Evolutionary conservation across 345 rosid species (phyloP).

Genomic region (Murraya paniculata): DNA sequence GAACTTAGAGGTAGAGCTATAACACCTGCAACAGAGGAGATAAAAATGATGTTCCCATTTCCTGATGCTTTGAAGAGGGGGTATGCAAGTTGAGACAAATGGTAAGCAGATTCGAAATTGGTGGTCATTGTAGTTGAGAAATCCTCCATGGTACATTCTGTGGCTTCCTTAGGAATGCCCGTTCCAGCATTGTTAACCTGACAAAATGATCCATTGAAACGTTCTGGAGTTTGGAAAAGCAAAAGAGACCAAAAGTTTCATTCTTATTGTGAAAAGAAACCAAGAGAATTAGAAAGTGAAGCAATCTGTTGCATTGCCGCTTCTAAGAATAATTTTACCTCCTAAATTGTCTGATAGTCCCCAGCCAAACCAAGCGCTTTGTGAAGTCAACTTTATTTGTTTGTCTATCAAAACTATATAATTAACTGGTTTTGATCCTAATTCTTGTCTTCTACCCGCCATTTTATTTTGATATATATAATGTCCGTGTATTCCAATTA

Average conservation of each 20-base stretch:
- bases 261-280: not conserved
- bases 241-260: too few relatives aligned
- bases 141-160: constrained; percentile 32
- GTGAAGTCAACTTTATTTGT: too few relatives aligned
- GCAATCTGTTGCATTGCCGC: too few relatives aligned
- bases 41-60: constrained; percentile 40
- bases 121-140: constrained; percentile 25
- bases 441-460: too few relatives aligned
- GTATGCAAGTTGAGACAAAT: constrained; percentile 44
- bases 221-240: not conserved
- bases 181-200: constrained; percentile 55
- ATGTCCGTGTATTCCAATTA: too few relatives aligned
- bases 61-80: constrained; percentile 48
- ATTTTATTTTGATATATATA: too few relatives aligned
- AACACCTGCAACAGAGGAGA: constrained; percentile 43
- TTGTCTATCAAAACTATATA: too few relatives aligned
- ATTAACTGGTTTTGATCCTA: too few relatives aligned
- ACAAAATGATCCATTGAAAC: not conserved
- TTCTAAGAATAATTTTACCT: not conserved
- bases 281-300: not conserved
- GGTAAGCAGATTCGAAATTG: constrained; percentile 49
- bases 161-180: constrained; percentile 28
- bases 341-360: not conserved
- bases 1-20: constrained; percentile 23
- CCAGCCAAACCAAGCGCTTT: too few relatives aligned